Evolutionary conservation across 352 stramenopile species (phyloP).

Genomic region (Blastocystis sp.): DNA sequence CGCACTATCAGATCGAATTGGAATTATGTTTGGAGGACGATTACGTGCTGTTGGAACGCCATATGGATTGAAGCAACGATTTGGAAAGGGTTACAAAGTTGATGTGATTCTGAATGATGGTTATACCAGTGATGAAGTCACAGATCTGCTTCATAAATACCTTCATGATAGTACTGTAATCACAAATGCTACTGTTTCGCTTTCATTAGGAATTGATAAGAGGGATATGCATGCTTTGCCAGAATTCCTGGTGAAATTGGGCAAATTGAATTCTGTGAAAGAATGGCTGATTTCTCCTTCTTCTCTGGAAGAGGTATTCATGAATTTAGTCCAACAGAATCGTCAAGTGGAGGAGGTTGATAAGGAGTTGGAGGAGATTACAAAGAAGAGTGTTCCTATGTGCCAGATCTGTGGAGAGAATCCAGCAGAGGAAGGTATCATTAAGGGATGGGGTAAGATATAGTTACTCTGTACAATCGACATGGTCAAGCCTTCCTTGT

Average conservation of each 20-base stretch:
- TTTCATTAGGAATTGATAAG: neutral
- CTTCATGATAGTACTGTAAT: conserved; percentile 7
- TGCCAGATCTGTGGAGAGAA: neutral
- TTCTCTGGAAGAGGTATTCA: conserved; percentile 8
- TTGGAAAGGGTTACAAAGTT: conserved; percentile 40
- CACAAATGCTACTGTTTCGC: neutral
- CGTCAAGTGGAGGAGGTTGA: conserved; percentile 6
- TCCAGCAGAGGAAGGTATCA: conserved; percentile 1
- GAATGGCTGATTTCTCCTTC: conserved; percentile 34
- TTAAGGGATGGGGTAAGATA: neutral
- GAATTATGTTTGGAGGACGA: conserved; percentile 68
- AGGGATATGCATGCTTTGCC: conserved; percentile 16
- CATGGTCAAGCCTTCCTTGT: neutral
- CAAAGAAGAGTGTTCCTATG: neutral
- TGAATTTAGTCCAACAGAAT: conserved; percentile 1
- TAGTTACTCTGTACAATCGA: conserved; percentile 14
- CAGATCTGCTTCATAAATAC: neutral
- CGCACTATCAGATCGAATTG: conserved; percentile 71
- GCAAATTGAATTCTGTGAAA: neutral
- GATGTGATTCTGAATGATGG: conserved; percentile 16
- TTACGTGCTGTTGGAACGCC: conserved; percentile 35
- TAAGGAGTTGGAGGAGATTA: neutral
- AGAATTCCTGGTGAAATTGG: neutral
- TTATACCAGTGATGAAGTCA: neutral
- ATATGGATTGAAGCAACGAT: conserved; percentile 8